These are phyloP conservation scores for Pichia exigua DNA, from an alignment of 805 yeast genomes.

Conservation along the genomic window DNA sequence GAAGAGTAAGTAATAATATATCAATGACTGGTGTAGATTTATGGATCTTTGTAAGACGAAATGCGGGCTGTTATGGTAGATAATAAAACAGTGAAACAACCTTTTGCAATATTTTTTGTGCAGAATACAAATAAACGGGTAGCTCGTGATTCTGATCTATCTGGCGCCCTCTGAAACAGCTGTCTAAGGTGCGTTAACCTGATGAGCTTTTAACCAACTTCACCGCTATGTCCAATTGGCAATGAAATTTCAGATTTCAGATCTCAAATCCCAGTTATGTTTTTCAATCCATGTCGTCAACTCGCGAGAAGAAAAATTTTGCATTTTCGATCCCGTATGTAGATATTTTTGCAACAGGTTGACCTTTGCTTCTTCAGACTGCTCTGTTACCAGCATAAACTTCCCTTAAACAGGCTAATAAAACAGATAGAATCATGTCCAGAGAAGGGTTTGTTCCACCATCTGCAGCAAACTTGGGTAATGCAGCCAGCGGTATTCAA, in stretches of 20 bases:
- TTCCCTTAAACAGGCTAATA: not conserved
- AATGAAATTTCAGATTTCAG: not conserved
- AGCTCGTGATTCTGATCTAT: not conserved
- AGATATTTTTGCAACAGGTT: not conserved
- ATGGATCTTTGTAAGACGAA: too few relatives aligned
- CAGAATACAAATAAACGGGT: not conserved
- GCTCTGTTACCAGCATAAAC: too few relatives aligned
- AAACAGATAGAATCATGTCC: constrained; percentile 8
- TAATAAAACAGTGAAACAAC: too few relatives aligned
- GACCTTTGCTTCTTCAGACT: not conserved
- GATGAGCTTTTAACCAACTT: not conserved
- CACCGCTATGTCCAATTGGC: not conserved
- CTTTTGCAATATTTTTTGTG: not conserved
- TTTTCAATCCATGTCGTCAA: not conserved
- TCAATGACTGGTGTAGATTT: not conserved
- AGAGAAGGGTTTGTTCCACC: constrained; percentile 90
- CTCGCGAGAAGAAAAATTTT: not conserved
- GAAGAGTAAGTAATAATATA: too few relatives aligned
- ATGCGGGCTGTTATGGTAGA: not conserved
- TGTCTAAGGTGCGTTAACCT: too few relatives aligned
- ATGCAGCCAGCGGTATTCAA: constrained; percentile 77
- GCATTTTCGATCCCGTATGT: not conserved
- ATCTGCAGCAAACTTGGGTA: constrained; percentile 61
- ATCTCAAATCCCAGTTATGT: not conserved
- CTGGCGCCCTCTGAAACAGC: not conserved